A percentile compares a stretch with the other conserved stretches of the same genome.
These are phyloP conservation scores for Fraxinus greggii DNA, from an alignment of 305 asterid species.

Conservation along the genomic window DNA sequence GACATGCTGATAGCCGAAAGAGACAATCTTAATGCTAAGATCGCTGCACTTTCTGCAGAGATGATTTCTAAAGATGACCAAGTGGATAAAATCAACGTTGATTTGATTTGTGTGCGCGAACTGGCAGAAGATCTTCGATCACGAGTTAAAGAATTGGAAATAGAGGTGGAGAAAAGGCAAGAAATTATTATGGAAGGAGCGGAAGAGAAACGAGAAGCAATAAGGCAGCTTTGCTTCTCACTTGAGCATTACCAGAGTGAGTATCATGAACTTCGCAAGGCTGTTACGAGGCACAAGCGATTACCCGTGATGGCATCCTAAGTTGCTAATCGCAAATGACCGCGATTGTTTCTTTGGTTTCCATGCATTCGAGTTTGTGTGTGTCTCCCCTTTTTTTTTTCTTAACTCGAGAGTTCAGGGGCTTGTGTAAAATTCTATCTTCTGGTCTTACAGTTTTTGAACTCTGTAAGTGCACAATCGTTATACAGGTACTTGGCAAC, in stretches of 20 bases:
- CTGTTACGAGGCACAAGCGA: constrained; percentile 46
- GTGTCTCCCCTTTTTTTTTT: background rate
- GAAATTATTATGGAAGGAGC: constrained; percentile 69
- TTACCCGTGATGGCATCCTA: constrained; percentile 55
- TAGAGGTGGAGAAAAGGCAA: constrained; percentile 53
- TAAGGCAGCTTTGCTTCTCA: constrained; percentile 87
- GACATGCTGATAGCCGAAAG: constrained; percentile 30
- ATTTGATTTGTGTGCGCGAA: constrained; percentile 40
- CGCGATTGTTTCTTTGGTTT: background rate
- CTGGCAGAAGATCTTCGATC: constrained; percentile 37
- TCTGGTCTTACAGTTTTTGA: constrained; percentile 13
- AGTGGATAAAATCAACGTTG: constrained; percentile 49
- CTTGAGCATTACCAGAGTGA: constrained; percentile 80
- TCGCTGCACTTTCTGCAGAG: constrained; percentile 36
- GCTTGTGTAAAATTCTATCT: constrained; percentile 13
- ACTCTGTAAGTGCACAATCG: background rate
- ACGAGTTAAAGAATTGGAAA: constrained; percentile 57
- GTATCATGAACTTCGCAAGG: constrained; percentile 65
- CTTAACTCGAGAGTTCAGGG: background rate
- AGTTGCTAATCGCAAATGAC: constrained; percentile 2
- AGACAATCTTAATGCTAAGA: constrained; percentile 36
- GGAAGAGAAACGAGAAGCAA: constrained; percentile 92
- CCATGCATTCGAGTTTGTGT: background rate
- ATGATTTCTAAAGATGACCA: constrained; percentile 43
- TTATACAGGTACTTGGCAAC: background rate